A percentile compares a stretch with the other conserved stretches of the same genome.
These are phyloP conservation scores for Streptanthus diversifolius DNA, from an alignment of 345 rosid species.

Conservation along the genomic window DNA sequence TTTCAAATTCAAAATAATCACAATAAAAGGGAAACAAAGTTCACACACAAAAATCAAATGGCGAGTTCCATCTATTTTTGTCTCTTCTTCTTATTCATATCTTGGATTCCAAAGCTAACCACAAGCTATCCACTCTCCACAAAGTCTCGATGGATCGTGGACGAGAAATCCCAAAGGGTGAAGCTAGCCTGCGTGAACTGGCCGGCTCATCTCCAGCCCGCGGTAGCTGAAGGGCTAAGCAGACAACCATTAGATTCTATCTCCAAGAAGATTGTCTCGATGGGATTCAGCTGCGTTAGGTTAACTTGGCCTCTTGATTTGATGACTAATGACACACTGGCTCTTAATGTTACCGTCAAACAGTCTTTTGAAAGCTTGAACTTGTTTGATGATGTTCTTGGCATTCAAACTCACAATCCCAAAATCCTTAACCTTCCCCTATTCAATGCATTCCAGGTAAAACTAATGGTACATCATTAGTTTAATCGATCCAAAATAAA, in stretches of 20 bases:
- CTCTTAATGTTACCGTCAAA: slow-evolving; percentile 45
- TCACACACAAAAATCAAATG: not conserved
- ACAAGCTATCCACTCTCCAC: slow-evolving; percentile 49
- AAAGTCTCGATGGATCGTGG: slow-evolving; percentile 53
- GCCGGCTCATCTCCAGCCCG: slow-evolving; percentile 59
- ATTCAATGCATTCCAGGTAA: slow-evolving; percentile 65
- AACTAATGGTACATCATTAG: not conserved
- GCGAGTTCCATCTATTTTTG: not conserved
- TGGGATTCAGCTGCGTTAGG: slow-evolving; percentile 69
- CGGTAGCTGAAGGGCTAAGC: slow-evolving; percentile 74
- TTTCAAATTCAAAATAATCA: not conserved
- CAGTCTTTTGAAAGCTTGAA: slow-evolving; percentile 59
- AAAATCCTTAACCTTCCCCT: slow-evolving; percentile 60
- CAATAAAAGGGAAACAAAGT: not conserved
- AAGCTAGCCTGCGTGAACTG: slow-evolving; percentile 70
- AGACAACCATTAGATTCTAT: slow-evolving; percentile 53
- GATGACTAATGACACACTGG: slow-evolving; percentile 52
- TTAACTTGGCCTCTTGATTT: slow-evolving; percentile 63
- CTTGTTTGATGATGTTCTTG: slow-evolving; percentile 50
- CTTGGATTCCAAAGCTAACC: not conserved
- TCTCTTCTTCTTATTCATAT: slow-evolving; percentile 9
- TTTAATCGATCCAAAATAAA: not conserved
- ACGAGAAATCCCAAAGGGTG: slow-evolving; percentile 48
- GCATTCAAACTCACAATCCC: slow-evolving; percentile 69
- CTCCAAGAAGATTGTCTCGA: slow-evolving; percentile 32